These are phyloP conservation scores for Nyctanthes arbortristis DNA, from an alignment of 257 asterid genomes.

Conservation along the genomic window DNA sequence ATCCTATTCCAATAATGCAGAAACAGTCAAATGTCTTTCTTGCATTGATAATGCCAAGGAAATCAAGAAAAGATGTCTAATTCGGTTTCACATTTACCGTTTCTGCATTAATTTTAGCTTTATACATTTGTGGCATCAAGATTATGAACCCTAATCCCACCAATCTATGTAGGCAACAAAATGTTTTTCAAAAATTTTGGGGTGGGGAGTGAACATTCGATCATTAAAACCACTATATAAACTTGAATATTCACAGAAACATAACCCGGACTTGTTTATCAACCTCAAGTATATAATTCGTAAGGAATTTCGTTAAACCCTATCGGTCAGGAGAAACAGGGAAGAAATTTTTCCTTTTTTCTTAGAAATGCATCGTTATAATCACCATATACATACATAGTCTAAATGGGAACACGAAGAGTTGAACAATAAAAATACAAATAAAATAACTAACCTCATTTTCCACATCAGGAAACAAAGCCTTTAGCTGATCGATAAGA, in stretches of 20 bases:
- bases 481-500: conserved; percentile 50
- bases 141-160: neutral
- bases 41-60: too few relatives aligned
- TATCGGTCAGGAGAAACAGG: too few relatives aligned
- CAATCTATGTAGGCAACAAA: neutral
- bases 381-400: conserved; percentile 2
- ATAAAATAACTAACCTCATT: neutral
- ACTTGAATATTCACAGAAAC: conserved; percentile 20
- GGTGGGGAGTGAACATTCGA: too few relatives aligned
- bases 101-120: neutral
- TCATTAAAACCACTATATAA: too few relatives aligned
- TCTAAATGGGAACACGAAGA: neutral
- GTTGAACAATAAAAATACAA: neutral
- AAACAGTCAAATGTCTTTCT: too few relatives aligned
- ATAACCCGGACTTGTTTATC: neutral
- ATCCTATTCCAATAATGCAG: neutral
- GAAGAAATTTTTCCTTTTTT: too few relatives aligned
- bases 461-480: conserved; percentile 57
- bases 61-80: neutral
- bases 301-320: too few relatives aligned
- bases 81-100: neutral
- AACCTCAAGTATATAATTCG: conserved; percentile 22
- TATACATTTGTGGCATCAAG: neutral
- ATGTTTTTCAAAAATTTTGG: too few relatives aligned
- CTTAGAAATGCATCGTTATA: too few relatives aligned